Conservation (phyloP, 164 flowering plant species). For the Kingdonia uniflora region DNA sequence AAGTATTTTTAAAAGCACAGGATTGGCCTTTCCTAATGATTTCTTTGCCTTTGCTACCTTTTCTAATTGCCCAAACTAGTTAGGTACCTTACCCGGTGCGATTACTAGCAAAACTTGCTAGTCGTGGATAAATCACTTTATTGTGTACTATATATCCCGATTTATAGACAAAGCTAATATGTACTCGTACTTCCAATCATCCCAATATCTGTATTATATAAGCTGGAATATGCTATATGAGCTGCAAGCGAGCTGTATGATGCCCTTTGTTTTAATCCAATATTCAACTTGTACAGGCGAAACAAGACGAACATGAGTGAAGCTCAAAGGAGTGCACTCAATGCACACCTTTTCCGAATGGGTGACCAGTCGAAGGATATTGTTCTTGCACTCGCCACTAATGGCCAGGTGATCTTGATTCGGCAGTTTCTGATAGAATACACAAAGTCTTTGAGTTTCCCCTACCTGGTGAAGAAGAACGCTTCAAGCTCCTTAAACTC, state of each 20-base stretch:
- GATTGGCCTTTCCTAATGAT: too few relatives aligned
- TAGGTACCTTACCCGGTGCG: too few relatives aligned
- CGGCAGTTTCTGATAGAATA: conserved; percentile 88
- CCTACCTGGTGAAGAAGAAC: conserved; percentile 78
- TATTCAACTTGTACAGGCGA: conserved; percentile 41
- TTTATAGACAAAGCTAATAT: too few relatives aligned
- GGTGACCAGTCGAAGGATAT: conserved; percentile 98
- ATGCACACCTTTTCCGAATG: conserved; percentile 87
- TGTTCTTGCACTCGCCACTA: conserved; percentile 93
- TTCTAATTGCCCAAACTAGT: too few relatives aligned
- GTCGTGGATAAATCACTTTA: too few relatives aligned
- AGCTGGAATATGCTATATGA: too few relatives aligned
- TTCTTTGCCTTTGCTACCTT: too few relatives aligned
- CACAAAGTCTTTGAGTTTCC: conserved; percentile 93
- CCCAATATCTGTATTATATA: too few relatives aligned
- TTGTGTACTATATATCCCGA: too few relatives aligned
- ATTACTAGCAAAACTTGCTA: too few relatives aligned
- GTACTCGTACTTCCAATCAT: too few relatives aligned
- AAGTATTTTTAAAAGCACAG: too few relatives aligned
- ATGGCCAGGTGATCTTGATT: conserved; percentile 97
- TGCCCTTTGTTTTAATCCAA: neutral
- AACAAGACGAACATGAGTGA: conserved; percentile 98
- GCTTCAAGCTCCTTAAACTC: conserved; percentile 77
- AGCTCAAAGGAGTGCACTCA: conserved; percentile 96
- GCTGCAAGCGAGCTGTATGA: neutral